Evolutionary conservation across 2,329 filamentous ascomycete species (phyloP), one percentile per base, ranked within the genome.

Genomic region (Exserohilum turcica): DNA sequence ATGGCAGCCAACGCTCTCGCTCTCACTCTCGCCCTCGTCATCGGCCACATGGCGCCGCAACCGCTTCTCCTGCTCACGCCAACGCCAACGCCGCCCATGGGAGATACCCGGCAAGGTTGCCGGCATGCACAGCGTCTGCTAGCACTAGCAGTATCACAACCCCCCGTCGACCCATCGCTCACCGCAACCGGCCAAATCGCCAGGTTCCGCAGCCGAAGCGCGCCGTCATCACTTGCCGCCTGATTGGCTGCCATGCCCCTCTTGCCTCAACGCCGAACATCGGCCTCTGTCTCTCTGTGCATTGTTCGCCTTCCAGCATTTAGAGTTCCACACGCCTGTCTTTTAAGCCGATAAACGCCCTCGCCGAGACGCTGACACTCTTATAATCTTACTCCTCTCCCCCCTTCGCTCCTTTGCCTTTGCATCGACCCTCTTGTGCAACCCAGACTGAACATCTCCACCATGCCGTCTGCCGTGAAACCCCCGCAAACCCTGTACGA

Each of bases 401-500:
- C 36, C 27, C 35, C 24, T 31, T 27, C 0, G 46, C 19, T 36
- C 19, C 47, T 32, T 29, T 47, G 31, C 15, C 27, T 15, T 15
- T 33, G 43, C 19, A 15, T 65, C 60, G 44, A 52, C 21, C 42
- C 39, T 50, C 16, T 63, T 46, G 63, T 67, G 46, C 59, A 51
- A 64, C 62, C 43, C 15, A 53, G 37, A 52, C 39, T 46, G 42
- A 49, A 54, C 29, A 48, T 31, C 40, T 52, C 38, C 81, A 86
- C 75, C 67, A 95, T 96, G 91, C 91, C 91, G 73, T 84, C 82
- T 72, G 85, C 84, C 66, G 86, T 88, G 65, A 81, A 82, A 75
- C 83, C 82, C 61, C 91, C 90, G 49, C 87, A 87, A 78, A 96
- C 92, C 67, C 84, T 97, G 72, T 97, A 97, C 80, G 93, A 97